Base-by-base conservation (phyloP, 176 grass and related monocot genomes). In the Musa schizocarpa region DNA sequence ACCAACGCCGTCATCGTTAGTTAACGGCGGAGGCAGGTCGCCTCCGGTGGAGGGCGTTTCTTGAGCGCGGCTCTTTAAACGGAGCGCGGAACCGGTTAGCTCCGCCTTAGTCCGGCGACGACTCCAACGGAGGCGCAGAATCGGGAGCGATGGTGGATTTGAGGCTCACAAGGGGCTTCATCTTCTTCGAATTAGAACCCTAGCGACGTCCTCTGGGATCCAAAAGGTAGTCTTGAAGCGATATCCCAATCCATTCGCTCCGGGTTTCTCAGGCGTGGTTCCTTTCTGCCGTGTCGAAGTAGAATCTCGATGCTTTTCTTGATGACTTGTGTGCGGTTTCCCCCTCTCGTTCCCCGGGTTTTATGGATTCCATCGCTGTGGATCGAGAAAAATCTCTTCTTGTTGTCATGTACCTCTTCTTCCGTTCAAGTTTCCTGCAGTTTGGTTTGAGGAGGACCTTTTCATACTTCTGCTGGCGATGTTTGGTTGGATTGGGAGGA, bases 31-130 rank as follows among this genome's bases (percentile, higher is more conserved):
- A 57, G 54, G 54, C n/a, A 68, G 84, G 87, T 23, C 76, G 74
- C 58, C 84, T 87, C 81, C 74, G 81, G 90, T 83, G 90, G 79
- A 87, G 86, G 84, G 12, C 74, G 17, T 78, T 84, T 56, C 75
- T 66, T 74, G 12, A n/a, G 26, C 27, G 49, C 13, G 56, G 69
- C 79, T 77, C 81, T 80, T 90, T 85, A 85, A 87, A 82, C 14
- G 57, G 76, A 77, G 23, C 63, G 34, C 11, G 79, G 68, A 19
- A 52, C 63, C 3, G 1, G 13, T 13, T 64, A 24, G 59, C 78
- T 82, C 81, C 72, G 50, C 80, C 81, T 81, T 76, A 5, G 12
- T 67, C 9, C 65, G 19, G 0, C 62, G 16, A 17, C 43, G 23
- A 8, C 50, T 53, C 50, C 34, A 14, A 50, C 43, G 65, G 14